Evolutionary conservation across 495 filamentous ascomycete genomes (phyloP).

Genomic region (Immersiella caudata): DNA sequence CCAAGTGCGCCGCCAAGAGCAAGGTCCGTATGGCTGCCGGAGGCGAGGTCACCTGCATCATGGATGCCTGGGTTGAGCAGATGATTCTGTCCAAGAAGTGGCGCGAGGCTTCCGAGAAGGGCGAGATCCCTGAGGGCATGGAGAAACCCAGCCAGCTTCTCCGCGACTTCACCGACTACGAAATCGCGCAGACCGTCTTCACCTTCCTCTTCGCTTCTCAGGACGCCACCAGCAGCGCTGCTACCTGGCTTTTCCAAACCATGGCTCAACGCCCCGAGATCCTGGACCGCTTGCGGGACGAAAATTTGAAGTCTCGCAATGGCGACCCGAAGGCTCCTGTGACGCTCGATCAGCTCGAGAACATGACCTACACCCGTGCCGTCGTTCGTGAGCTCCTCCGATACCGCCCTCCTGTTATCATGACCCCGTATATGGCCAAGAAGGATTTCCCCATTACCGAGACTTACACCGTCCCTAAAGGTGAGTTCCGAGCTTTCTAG

Average conservation of each 20-base stretch:
- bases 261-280: constrained; percentile 93
- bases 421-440: constrained; percentile 96
- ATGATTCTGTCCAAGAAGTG: constrained; percentile 83
- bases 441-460: constrained; percentile 91
- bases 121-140: constrained; percentile 62
- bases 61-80: constrained; percentile 88
- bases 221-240: constrained; percentile 91
- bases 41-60: constrained; percentile 84
- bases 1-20: constrained; percentile 89
- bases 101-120: constrained; percentile 69
- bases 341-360: constrained; percentile 82
- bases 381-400: constrained; percentile 92
- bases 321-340: constrained; percentile 73
- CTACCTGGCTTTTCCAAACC: constrained; percentile 93
- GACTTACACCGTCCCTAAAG: constrained; percentile 86
- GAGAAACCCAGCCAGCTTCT: constrained; percentile 83
- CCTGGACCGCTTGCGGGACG: constrained; percentile 86
- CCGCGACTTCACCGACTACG: constrained; percentile 85
- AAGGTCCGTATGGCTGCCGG: constrained; percentile 92
- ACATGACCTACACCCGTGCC: constrained; percentile 87
- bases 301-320: constrained; percentile 77
- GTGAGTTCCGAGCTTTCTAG: constrained; percentile 32
- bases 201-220: constrained; percentile 98
- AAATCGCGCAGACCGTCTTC: constrained; percentile 93
- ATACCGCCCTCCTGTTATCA: constrained; percentile 95